A percentile compares a stretch with the other conserved stretches of the same genome.
Conservation (phyloP, 2,329 filamentous ascomycete species). For the Emergomyces pasteurianus region DNA sequence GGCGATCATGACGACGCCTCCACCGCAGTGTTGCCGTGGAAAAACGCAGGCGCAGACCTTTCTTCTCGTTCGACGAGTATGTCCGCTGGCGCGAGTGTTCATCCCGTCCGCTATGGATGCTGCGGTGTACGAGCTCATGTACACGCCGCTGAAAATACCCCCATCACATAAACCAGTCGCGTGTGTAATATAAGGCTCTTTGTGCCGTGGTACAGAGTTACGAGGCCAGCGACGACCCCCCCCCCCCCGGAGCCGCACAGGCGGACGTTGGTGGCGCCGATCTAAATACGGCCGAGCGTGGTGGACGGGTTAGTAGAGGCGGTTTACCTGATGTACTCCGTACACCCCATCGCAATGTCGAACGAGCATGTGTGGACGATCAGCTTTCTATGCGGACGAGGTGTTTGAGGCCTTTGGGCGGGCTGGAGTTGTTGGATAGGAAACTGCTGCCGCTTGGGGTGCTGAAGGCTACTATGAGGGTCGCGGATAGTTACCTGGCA, state of each 20-base stretch:
- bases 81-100: slow-evolving; percentile 20
- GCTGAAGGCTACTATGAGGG: slow-evolving; percentile 29
- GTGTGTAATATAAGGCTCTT: slow-evolving; percentile 2
- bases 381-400: slow-evolving; percentile 25
- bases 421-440: slow-evolving; percentile 28
- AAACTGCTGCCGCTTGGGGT: slow-evolving; percentile 29
- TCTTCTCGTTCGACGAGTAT: slow-evolving; percentile 28
- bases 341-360: slow-evolving; percentile 6
- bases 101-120: slow-evolving; percentile 7
- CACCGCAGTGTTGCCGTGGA: background rate
- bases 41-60: slow-evolving; percentile 12
- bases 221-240: background rate
- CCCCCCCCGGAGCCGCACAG: too few relatives aligned
- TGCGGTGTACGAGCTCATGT: slow-evolving; percentile 19
- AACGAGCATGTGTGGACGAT: slow-evolving; percentile 25
- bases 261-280: background rate
- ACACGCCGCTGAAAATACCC: slow-evolving; percentile 13
- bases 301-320: background rate
- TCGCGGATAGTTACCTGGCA: slow-evolving; percentile 32
- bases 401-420: slow-evolving; percentile 25
- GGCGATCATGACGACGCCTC: background rate
- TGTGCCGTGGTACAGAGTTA: background rate
- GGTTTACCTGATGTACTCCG: slow-evolving; percentile 12
- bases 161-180: slow-evolving; percentile 14
- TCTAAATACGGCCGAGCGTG: too few relatives aligned